These are phyloP conservation scores for Cladorrhinum sp. DNA, from an alignment of 2,329 filamentous ascomycete species.

Conservation along the genomic window DNA sequence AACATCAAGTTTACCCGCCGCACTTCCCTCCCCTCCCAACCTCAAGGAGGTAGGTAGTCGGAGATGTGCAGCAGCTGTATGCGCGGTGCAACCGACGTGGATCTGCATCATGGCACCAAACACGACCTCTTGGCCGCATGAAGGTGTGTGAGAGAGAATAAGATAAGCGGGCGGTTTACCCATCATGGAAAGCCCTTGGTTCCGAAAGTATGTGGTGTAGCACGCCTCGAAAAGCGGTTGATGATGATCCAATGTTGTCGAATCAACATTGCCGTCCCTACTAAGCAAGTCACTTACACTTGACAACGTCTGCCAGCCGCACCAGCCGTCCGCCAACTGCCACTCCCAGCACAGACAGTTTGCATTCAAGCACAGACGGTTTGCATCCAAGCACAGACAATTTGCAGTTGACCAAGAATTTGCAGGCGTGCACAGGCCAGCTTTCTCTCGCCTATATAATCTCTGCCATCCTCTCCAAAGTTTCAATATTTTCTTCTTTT, in stretches of 20 bases:
- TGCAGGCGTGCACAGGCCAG: background rate
- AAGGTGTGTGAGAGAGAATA: background rate
- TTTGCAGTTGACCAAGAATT: background rate
- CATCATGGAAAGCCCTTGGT: background rate
- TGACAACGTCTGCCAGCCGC: no score
- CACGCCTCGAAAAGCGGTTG: no score
- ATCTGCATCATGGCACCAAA: background rate
- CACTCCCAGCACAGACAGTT: no score
- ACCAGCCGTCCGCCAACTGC: no score
- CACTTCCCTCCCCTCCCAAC: background rate
- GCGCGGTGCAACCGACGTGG: background rate
- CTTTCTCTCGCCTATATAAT: background rate
- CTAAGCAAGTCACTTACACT: background rate
- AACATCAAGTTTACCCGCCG: background rate
- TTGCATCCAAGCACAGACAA: background rate
- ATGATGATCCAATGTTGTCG: background rate
- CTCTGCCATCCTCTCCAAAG: background rate
- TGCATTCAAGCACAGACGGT: no score
- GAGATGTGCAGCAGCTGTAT: background rate
- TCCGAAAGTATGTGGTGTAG: background rate
- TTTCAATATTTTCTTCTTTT: constrained; percentile 16
- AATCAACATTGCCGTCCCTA: no score
- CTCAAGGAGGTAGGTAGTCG: background rate
- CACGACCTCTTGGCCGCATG: background rate
- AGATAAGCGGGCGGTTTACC: background rate